Conservation (phyloP, 352 stramenopile species). For the Phytophthora gonapodyides region DNA sequence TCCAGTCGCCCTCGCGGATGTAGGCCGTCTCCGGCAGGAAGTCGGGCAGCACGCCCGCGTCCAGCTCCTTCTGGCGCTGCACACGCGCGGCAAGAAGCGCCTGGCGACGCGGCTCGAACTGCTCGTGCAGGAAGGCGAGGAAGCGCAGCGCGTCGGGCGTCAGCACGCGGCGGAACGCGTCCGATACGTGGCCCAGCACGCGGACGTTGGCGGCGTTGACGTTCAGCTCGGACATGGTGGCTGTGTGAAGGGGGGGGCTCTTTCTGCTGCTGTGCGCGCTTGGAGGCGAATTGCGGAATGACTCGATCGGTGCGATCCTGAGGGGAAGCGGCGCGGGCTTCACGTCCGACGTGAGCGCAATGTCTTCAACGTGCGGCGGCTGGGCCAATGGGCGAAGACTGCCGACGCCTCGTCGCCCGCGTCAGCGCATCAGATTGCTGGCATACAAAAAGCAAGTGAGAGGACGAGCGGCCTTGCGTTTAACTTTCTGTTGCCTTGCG, state of each 20-base stretch:
- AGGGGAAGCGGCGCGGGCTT: conserved; percentile 15
- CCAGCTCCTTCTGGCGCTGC: conserved; percentile 75
- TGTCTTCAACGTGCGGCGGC: conserved; percentile 26
- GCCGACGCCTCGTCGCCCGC: conserved; percentile 14
- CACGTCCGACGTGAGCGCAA: conserved; percentile 10
- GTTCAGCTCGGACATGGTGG: conserved; percentile 54
- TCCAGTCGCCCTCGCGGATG: conserved; percentile 82
- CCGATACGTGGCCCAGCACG: conserved; percentile 83
- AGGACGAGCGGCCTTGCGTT: conserved; percentile 16
- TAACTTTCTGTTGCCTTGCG: conserved; percentile 25
- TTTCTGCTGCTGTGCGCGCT: conserved; percentile 13
- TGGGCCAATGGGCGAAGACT: neutral
- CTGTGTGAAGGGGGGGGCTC: neutral
- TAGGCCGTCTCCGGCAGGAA: conserved; percentile 89
- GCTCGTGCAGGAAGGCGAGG: conserved; percentile 87
- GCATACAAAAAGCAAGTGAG: conserved; percentile 20
- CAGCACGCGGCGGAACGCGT: conserved; percentile 82
- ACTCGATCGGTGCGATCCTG: conserved; percentile 14
- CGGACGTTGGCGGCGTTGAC: conserved; percentile 71
- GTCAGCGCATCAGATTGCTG: conserved; percentile 9
- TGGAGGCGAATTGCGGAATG: conserved; percentile 36
- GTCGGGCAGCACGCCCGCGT: conserved; percentile 86
- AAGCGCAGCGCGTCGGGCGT: conserved; percentile 93
- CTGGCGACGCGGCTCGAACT: conserved; percentile 80
- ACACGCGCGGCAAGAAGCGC: conserved; percentile 55